A percentile compares a stretch with the other conserved stretches of the same genome.
These are phyloP conservation scores for Pestalotiopsis sp. DNA, from an alignment of 2,329 filamentous ascomycete genomes.

Conservation along the genomic window DNA sequence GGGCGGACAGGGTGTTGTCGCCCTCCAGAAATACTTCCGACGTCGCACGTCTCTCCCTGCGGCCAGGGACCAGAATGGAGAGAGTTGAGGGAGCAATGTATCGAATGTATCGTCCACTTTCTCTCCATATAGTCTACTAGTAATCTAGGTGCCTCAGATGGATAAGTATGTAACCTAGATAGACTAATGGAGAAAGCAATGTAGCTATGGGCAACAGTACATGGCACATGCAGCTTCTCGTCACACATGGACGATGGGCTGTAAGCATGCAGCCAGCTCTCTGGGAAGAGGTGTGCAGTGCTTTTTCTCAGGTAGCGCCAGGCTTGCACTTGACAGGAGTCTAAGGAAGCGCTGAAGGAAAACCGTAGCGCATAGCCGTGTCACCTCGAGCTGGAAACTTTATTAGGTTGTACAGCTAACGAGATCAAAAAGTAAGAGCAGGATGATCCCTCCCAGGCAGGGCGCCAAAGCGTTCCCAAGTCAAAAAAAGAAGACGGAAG, in stretches of 20 bases:
- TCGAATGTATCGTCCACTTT: background rate
- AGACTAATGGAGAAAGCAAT: background rate
- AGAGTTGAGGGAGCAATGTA: background rate
- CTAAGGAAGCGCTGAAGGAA: background rate
- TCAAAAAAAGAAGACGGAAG: background rate
- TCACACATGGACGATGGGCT: background rate
- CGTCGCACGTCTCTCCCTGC: background rate
- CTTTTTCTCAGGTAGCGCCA: background rate
- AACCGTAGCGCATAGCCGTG: slow-evolving; percentile 4
- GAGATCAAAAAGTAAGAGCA: background rate
- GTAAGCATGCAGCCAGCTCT: background rate
- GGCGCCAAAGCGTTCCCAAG: background rate
- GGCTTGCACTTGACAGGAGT: background rate
- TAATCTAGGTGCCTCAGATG: background rate
- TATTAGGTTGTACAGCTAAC: background rate
- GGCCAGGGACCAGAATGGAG: background rate
- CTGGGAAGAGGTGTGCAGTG: background rate
- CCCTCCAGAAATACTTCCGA: slow-evolving; percentile 3
- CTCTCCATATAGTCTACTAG: background rate
- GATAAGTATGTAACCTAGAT: background rate
- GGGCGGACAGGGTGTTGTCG: background rate
- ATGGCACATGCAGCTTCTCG: background rate
- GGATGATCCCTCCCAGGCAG: background rate
- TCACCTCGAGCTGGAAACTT: background rate
- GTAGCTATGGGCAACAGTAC: background rate